Conservation (phyloP, 768 basidiomycete genomes). For the Leccinum arenicola region DNA sequence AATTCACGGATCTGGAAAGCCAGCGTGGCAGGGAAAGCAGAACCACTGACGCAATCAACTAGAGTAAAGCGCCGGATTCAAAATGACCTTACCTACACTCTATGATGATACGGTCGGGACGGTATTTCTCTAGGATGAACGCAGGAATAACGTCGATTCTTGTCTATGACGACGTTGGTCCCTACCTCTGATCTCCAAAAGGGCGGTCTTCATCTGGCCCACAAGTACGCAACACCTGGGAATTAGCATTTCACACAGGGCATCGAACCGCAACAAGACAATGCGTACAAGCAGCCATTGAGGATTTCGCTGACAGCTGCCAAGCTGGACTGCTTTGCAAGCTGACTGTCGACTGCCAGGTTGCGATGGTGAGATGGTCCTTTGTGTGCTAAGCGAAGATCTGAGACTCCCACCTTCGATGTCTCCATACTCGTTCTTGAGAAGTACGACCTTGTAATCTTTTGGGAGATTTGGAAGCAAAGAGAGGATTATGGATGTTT, state of each 20-base stretch:
- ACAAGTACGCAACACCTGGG: conserved; percentile 89
- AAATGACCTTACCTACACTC: conserved; percentile 75
- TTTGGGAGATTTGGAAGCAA: conserved; percentile 78
- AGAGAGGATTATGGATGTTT: conserved; percentile 79
- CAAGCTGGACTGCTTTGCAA: conserved; percentile 80
- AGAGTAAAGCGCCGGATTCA: neutral
- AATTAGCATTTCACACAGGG: neutral
- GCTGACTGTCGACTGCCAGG: conserved; percentile 82
- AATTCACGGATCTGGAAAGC: conserved; percentile 93
- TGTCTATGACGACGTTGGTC: neutral
- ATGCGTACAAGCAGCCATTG: conserved; percentile 86
- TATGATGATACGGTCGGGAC: conserved; percentile 89
- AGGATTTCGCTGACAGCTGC: conserved; percentile 90
- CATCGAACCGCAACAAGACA: conserved; percentile 1
- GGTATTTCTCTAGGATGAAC: conserved; percentile 61
- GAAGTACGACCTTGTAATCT: conserved; percentile 83
- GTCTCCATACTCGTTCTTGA: conserved; percentile 98
- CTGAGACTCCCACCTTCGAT: conserved; percentile 59
- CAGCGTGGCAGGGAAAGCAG: conserved; percentile 92
- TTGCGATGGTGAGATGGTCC: conserved; percentile 4
- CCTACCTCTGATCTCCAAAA: conserved; percentile 82
- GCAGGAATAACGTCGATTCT: neutral
- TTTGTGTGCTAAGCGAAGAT: neutral
- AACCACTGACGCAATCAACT: conserved; percentile 54
- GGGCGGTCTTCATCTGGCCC: conserved; percentile 89